phyloP scores from a whole-genome alignment of 164 flowering plant genomes.

The Buxus sempervirens region DNA sequence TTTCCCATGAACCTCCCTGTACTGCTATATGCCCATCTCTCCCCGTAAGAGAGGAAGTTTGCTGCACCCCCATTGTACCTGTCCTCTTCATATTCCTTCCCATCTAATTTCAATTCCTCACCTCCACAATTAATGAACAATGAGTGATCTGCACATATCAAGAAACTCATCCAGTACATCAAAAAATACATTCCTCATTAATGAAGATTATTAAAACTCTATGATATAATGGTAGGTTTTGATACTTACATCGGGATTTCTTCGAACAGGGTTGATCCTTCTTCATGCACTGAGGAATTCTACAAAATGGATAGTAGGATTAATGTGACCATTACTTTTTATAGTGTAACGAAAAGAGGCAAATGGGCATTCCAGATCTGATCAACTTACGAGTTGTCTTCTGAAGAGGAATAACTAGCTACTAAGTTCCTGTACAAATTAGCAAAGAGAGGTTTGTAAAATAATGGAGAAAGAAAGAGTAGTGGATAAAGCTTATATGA shows the following conservation, averaged over 20 bases:
- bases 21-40: slow-evolving; percentile 65
- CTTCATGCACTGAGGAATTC: slow-evolving; percentile 56
- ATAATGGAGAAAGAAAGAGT: background rate
- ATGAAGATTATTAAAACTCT: slow-evolving; percentile 39
- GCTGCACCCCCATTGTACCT: slow-evolving; percentile 30
- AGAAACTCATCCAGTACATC: background rate
- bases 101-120: slow-evolving; percentile 13
- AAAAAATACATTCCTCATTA: slow-evolving; percentile 42
- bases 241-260: slow-evolving; percentile 41
- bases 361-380: background rate
- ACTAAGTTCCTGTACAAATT: slow-evolving; percentile 46
- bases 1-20: slow-evolving; percentile 42
- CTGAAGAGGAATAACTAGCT: slow-evolving; percentile 35
- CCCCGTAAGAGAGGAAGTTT: slow-evolving; percentile 22
- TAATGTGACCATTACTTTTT: slow-evolving; percentile 9
- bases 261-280: slow-evolving; percentile 56
- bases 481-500: background rate
- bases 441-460: background rate
- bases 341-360: slow-evolving; percentile 1
- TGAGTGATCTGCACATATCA: slow-evolving; percentile 44
- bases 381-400: slow-evolving; percentile 43
- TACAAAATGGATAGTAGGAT: slow-evolving; percentile 14
- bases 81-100: slow-evolving; percentile 51
- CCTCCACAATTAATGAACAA: slow-evolving; percentile 86
- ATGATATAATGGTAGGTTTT: slow-evolving; percentile 49